Evolutionary conservation across 2,329 filamentous ascomycete species (phyloP), one percentile per base, ranked within the genome.

Genomic region (Fusarium graminum): DNA sequence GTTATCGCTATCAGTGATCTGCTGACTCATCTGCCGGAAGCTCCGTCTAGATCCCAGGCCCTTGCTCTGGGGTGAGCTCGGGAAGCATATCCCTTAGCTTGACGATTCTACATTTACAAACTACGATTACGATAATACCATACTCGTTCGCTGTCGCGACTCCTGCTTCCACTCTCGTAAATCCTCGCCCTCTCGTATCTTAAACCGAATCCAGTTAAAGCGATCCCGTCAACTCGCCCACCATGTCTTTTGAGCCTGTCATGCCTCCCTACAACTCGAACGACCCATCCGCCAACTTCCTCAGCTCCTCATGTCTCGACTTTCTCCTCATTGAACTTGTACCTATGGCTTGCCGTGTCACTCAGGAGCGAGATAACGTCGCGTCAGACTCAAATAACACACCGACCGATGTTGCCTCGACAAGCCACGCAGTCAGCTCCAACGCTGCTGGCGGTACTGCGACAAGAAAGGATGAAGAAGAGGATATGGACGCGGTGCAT

Each of bases 311-410:
- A 45, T 93, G 92, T 77, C 88, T 99, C 73, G 95, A 99, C 79
- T 91, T 99, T 72, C 87, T 99, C 56, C 87, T 99, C 72, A 98
- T 98, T 76, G 95, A 99, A 82, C 88, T 99, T 54, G 95, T 99
- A 16, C 95, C 95, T 38, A 90, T 98, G 83, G 92, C 94, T 7
- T 93, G 96, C 79, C 89, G 95, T 68, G 85, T 98, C 64, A 90
- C 92, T 22, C 87, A 89, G 74, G 90, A 95, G 74, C 83, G 93
- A 6, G 87, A 88, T 59, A 80, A 80, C 29, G 76, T 79, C 51
- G 78, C 84, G 60, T 77, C 82, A 59, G 71, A 73, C 40, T 50
- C 70, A 51, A 52, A 60, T 46, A 67, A 58, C 11, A 29, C 68
- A 12, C 52, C 63, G 22, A 49, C 73, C 54, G 63, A 72, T 43